These are phyloP conservation scores for Durusdinium trenchii DNA, from an alignment of 73 alveolate species.

Conservation along the genomic window DNA sequence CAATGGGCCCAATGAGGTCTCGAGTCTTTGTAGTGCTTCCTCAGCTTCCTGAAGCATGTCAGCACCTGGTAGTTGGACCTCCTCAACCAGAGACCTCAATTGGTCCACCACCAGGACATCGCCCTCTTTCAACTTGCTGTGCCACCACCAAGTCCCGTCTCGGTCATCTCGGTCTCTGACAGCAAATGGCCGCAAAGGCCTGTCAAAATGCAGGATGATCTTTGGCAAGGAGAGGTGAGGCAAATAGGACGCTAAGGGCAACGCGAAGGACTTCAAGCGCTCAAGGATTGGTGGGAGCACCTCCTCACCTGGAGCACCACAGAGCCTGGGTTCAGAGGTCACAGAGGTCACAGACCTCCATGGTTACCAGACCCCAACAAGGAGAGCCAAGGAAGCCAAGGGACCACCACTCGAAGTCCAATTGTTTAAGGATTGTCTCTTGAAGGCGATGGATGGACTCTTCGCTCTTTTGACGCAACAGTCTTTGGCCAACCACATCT, in stretches of 20 bases:
- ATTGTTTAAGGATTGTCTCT: not conserved
- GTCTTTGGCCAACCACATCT: conserved; percentile 27
- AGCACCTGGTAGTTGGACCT: conserved; percentile 9
- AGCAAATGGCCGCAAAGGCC: conserved; percentile 52
- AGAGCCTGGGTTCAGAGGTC: no score
- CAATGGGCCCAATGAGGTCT: not conserved
- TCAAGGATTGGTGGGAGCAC: no score
- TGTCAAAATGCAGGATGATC: conserved; percentile 29
- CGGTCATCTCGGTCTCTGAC: not conserved
- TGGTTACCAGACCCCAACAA: no score
- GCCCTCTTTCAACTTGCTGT: not conserved
- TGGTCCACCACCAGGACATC: conserved; percentile 42
- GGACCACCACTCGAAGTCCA: conserved; percentile 51
- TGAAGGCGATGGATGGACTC: conserved; percentile 1
- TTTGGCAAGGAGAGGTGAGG: conserved; percentile 48
- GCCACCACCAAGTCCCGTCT: conserved; percentile 35
- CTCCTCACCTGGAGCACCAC: no score
- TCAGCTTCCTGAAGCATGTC: conserved; percentile 32
- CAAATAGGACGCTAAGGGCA: not conserved
- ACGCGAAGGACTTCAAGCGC: not conserved
- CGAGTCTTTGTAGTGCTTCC: not conserved
- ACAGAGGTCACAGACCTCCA: no score
- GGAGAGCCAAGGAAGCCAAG: no score
- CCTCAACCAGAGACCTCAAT: not conserved
- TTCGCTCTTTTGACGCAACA: not conserved